Conservation (phyloP, 352 stramenopile genomes). For the Phytopythium mirpurense region DNA sequence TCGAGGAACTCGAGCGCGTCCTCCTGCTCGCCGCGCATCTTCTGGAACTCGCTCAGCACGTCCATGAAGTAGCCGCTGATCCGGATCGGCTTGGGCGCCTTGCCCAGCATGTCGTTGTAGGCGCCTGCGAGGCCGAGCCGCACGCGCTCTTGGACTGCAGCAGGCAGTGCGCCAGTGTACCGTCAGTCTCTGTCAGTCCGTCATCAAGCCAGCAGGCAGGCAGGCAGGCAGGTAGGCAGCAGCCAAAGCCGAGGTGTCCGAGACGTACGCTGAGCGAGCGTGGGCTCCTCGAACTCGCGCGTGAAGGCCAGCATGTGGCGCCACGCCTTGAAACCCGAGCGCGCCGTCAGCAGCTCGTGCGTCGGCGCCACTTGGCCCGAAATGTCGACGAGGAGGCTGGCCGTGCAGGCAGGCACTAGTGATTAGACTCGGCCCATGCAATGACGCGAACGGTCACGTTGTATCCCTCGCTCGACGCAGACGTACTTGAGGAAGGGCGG, state of each 20-base stretch:
- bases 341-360: conserved; percentile 33
- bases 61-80: conserved; percentile 84
- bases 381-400: conserved; percentile 67
- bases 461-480: background rate
- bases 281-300: conserved; percentile 78
- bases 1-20: conserved; percentile 84
- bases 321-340: conserved; percentile 62
- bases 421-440: background rate
- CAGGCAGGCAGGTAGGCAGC: too few species aligned
- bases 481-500: conserved; percentile 76
- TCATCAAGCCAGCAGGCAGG: too few species aligned
- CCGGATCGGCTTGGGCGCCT: conserved; percentile 59
- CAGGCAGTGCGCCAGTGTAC: conserved; percentile 5
- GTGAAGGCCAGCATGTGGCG: conserved; percentile 75
- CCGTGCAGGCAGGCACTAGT: too few species aligned
- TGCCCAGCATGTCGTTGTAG: conserved; percentile 30
- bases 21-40: conserved; percentile 76
- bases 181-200: background rate
- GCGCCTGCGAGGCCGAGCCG: conserved; percentile 12
- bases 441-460: too few species aligned
- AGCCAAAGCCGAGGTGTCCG: too few species aligned
- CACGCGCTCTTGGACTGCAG: conserved; percentile 15
- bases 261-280: conserved; percentile 53
- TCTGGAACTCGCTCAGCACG: conserved; percentile 76
- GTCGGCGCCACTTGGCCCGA: conserved; percentile 42